Evolutionary conservation across 768 basidiomycete species (phyloP), one percentile per base, ranked within the genome.

Genomic region (Panaeolus cyanescens): DNA sequence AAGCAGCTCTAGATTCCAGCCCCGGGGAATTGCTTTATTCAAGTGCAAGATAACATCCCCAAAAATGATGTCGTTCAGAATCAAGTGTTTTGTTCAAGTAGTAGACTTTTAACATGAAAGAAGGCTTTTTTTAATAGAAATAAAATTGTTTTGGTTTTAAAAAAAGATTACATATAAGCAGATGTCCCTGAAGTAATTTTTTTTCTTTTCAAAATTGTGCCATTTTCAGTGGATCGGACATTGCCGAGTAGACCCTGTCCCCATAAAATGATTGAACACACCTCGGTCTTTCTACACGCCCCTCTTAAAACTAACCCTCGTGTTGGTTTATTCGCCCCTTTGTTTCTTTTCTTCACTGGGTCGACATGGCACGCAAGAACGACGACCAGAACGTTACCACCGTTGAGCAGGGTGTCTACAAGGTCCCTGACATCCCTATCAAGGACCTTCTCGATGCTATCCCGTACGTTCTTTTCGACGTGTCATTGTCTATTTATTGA

Each of bases 361-460:
- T 58, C 55, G 32, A 28, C 20, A 80, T 78, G 77, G 74, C 71
- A 33, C 71, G 67, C 56, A 76, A 76, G 67, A 67, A 67, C 62
- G 67, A 72, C 64, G 59, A 70, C 56, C 68, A 70, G 60, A 65
- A 64, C 58, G 65, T 71, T 58, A 78, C 76, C 53, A 70, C 71
- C 67, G 75, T 81, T 56, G 80, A 88, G 62, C 91, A 91, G 76
- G 82, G 77, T 40, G 79, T 83, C 54, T 83, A 85, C 62, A 69
- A 83, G 28, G 91, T 96, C 64, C 95, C 95, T 20, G 89, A 94
- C 79, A 83, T 94, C 63, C 83, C 91, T 36, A 83, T 96, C 74
- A 97, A 96, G 79, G 91, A 97, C 68, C 72, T 96, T 67, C 82
- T 96, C 56, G 84, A 83, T 50, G 86, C 83, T 17, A 95, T 97